Percentiles rank a stretch among this genome's conserved stretches.
Evolutionary conservation across 768 basidiomycete genomes (phyloP).

Genomic region (Tylopilus balloui): DNA sequence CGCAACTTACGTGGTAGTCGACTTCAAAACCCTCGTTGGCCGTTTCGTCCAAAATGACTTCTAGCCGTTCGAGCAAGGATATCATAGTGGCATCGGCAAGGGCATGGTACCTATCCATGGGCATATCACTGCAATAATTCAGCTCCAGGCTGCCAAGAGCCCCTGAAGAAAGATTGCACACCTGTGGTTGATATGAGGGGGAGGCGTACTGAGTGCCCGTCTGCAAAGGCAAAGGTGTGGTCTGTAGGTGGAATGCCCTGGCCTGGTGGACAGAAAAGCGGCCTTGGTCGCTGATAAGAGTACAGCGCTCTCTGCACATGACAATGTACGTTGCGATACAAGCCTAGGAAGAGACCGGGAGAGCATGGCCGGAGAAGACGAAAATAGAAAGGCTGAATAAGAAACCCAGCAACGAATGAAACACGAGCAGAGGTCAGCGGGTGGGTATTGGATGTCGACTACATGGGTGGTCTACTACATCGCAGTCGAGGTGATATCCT

Average conservation of each 20-base stretch:
- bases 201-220: constrained; percentile 43
- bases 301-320: neutral
- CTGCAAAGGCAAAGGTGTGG: constrained; percentile 10
- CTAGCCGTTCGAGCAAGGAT: constrained; percentile 65
- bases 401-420: neutral
- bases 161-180: constrained; percentile 21
- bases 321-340: constrained; percentile 8
- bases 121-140: constrained; percentile 40
- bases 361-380: constrained; percentile 14
- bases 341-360: constrained; percentile 15
- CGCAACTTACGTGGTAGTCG: constrained; percentile 72
- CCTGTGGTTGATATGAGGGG: constrained; percentile 57
- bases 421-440: too few species aligned
- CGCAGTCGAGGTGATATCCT: neutral
- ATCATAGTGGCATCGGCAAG: constrained; percentile 79
- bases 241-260: neutral
- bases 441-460: neutral
- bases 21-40: constrained; percentile 66
- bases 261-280: neutral
- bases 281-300: constrained; percentile 7
- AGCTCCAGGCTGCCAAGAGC: neutral
- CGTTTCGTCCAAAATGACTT: constrained; percentile 60
- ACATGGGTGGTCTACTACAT: constrained; percentile 4
- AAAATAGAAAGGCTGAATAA: neutral
- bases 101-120: constrained; percentile 62